Percentiles rank a stretch among this genome's conserved stretches.
Evolutionary conservation across 768 basidiomycete species (phyloP).

Genomic region (Macrolepiota fuliginosa): DNA sequence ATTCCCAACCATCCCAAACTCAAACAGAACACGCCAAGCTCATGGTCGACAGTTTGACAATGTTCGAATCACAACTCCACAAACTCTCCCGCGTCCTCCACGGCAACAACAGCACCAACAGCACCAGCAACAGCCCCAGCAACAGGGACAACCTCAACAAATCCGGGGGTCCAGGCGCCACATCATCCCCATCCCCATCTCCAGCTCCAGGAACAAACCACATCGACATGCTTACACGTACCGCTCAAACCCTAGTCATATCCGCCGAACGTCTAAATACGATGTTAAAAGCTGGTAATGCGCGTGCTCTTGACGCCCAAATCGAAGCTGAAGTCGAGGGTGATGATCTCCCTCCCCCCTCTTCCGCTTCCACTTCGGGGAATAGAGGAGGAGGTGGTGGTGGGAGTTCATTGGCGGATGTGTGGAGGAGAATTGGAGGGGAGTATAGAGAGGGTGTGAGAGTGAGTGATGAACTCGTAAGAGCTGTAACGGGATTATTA

Average conservation of each 20-base stretch:
- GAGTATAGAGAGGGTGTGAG: slow-evolving; percentile 73
- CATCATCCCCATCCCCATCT: too few species aligned
- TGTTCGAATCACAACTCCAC: slow-evolving; percentile 67
- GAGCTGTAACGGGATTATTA: slow-evolving; percentile 73
- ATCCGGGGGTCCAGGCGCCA: too few species aligned
- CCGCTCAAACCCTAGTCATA: slow-evolving; percentile 61
- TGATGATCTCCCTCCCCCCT: slow-evolving; percentile 22
- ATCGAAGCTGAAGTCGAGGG: slow-evolving; percentile 73
- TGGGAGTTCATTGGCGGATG: slow-evolving; percentile 41
- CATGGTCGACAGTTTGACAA: slow-evolving; percentile 63
- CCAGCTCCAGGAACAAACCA: slow-evolving; percentile 25
- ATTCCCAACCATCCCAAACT: slow-evolving; percentile 14
- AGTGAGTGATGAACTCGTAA: slow-evolving; percentile 75
- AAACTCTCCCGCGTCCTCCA: slow-evolving; percentile 41
- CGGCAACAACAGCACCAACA: not conserved
- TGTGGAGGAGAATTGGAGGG: slow-evolving; percentile 68
- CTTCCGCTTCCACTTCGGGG: not conserved
- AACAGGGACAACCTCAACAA: too few species aligned
- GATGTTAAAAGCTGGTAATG: slow-evolving; percentile 53
- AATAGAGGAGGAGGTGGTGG: not conserved
- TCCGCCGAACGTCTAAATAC: slow-evolving; percentile 67
- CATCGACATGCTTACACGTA: slow-evolving; percentile 44
- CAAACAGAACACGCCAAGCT: slow-evolving; percentile 63
- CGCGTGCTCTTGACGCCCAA: slow-evolving; percentile 65
- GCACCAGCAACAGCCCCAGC: too few species aligned